Percentiles rank a stretch among this genome's conserved stretches.
Conservation (phyloP, 768 basidiomycete species). For the Boletus rufocinnamomeus region DNA sequence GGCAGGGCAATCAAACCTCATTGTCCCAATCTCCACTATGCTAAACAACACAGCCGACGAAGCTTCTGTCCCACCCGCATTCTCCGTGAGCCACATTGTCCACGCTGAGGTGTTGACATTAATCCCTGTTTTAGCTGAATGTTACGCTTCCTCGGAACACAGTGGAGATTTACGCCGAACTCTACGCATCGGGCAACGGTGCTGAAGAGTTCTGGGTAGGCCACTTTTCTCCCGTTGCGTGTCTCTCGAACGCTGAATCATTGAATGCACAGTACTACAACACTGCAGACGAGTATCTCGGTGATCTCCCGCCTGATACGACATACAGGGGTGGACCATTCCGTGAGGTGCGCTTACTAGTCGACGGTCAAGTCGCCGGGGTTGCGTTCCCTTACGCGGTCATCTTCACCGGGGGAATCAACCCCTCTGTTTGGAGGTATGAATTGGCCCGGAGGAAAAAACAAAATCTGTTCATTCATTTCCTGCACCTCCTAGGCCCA, state of each 20-base stretch:
- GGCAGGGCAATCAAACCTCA: conserved; percentile 58
- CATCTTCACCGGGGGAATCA: conserved; percentile 76
- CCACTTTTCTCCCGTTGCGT: neutral
- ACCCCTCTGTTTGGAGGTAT: conserved; percentile 69
- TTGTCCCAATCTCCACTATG: conserved; percentile 71
- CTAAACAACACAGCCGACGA: conserved; percentile 64
- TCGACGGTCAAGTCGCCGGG: conserved; percentile 58
- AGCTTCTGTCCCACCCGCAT: conserved; percentile 73
- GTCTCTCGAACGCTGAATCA: neutral
- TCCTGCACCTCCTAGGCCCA: conserved; percentile 47
- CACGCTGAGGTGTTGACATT: neutral
- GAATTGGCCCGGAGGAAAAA: conserved; percentile 1
- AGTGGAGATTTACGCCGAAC: conserved; percentile 65
- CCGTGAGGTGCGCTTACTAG: conserved; percentile 62
- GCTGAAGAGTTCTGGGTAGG: conserved; percentile 79
- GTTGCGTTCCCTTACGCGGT: conserved; percentile 58
- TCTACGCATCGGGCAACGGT: conserved; percentile 68
- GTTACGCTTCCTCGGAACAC: conserved; percentile 72
- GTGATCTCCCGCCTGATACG: conserved; percentile 50
- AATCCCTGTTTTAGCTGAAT: conserved; percentile 46
- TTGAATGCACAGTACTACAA: conserved; percentile 60
- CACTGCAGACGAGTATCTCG: conserved; percentile 58
- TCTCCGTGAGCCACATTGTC: conserved; percentile 50
- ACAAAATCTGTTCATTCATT: neutral
- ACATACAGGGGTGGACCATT: conserved; percentile 53